Base-by-base conservation (phyloP, 1,284 basidiomycete genomes). In the Rhodotorula sp. region DNA sequence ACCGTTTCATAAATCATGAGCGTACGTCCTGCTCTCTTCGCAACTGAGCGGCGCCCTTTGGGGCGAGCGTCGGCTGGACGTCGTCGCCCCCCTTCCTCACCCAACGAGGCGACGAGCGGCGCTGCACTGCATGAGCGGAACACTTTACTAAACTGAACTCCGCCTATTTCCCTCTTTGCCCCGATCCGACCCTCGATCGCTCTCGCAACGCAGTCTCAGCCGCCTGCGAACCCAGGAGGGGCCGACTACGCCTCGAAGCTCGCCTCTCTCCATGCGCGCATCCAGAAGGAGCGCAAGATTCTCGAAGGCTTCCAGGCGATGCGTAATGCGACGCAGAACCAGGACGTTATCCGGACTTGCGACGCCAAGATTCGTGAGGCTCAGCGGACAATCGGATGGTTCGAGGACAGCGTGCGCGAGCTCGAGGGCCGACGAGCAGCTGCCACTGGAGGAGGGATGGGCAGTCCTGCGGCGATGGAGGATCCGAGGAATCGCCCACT, bases 281-380 rank as follows among this genome's bases (percentile, higher is more conserved):
- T 95, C 81, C 87, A 90, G 82, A 93, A 89, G 60, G 92, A 95
- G 83, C 89, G 89, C 81, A 93, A 92, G 85, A 88, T 94, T 80
- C 86, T 95, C 76, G 90, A 94, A 81, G 92, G 89, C 28, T 88
- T 88, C 60, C 87, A 90, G 79, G 85, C 87, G 73, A 84, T 95
- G 70, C 86, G 89, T 60, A 86, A 87, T 79, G 92, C 91, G 7
- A 94, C 92, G 48, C 86, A 83, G 60, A 95, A 95, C 79, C 90
- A 87, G 74, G 92, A 94, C 81, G 92, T 94, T 64, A 83, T 92
- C 65, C 85, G 89, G 24, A 73, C 72, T 34, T 78, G 77, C 62
- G 92, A 95, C 76, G 87, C 88, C 68, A 90, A 93, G 84, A 92
- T 94, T 81, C 87, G 89, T 75, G 91, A 95, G 80, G 88, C 91